Evolutionary conservation across 257 asterid genomes (phyloP).

Genomic region (Solanum pinnatisectum): DNA sequence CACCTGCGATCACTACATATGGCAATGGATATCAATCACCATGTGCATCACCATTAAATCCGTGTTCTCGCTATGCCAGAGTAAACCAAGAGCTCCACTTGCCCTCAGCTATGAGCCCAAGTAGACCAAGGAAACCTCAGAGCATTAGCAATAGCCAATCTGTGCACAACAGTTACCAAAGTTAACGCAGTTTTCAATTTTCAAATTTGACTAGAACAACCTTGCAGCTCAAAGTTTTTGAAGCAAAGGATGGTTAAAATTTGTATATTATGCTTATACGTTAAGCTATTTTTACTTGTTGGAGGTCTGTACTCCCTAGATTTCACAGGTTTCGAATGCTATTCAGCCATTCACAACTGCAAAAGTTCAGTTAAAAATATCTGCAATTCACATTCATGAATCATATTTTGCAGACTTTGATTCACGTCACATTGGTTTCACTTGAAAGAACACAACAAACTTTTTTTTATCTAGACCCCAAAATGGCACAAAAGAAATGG

Average conservation of each 20-base stretch:
- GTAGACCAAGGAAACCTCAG: constrained; percentile 10
- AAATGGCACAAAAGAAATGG: not conserved
- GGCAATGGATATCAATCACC: constrained; percentile 26
- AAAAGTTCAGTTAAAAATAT: not conserved
- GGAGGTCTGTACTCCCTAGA: not conserved
- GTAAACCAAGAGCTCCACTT: constrained; percentile 14
- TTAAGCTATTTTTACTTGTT: not conserved
- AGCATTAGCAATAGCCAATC: not conserved
- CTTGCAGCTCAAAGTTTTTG: not conserved
- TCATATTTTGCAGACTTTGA: not conserved
- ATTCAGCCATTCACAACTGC: not conserved
- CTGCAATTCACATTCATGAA: not conserved
- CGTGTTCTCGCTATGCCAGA: constrained; percentile 24
- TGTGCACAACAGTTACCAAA: not conserved
- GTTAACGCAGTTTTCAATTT: not conserved
- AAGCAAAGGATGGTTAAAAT: not conserved
- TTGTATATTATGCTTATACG: not conserved
- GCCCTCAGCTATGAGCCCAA: constrained; percentile 16
- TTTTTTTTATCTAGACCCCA: not conserved
- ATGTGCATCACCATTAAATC: constrained; percentile 36
- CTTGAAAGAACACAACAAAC: not conserved
- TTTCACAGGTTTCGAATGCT: not conserved
- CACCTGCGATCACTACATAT: constrained; percentile 3
- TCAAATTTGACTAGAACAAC: not conserved
- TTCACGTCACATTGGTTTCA: not conserved